Evolutionary conservation across 1,284 basidiomycete species (phyloP).

Genomic region (Trichosporon asahii): DNA sequence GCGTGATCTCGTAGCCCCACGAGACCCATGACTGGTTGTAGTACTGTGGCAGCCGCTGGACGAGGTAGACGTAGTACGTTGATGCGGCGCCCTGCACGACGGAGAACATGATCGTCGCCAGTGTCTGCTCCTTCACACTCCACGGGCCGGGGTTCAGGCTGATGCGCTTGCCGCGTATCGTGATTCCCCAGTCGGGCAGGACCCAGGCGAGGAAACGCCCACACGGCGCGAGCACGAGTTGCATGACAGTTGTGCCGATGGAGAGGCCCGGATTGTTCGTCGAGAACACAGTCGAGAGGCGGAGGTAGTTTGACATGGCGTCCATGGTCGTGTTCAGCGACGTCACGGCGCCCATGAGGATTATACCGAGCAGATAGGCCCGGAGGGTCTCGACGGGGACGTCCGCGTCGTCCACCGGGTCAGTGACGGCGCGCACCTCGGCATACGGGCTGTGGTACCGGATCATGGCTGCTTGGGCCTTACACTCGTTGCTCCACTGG

Average conservation of each 20-base stretch:
- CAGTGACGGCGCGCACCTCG: conserved; percentile 21
- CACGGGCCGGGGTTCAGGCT: conserved; percentile 33
- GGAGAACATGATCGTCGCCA: conserved; percentile 11
- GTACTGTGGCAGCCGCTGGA: conserved; percentile 6
- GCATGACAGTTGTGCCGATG: conserved; percentile 10
- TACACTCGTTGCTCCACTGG: conserved; percentile 14
- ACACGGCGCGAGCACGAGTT: conserved; percentile 13
- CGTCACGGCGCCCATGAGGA: conserved; percentile 13
- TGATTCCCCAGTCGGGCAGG: conserved; percentile 22
- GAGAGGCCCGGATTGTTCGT: conserved; percentile 17
- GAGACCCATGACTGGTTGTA: conserved; percentile 11
- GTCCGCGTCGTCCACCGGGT: conserved; percentile 17
- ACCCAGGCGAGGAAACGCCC: conserved; percentile 1
- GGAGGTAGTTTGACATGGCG: background rate
- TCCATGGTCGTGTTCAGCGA: conserved; percentile 12
- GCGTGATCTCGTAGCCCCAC: conserved; percentile 12
- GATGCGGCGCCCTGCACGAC: conserved; percentile 1
- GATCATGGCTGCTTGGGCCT: conserved; percentile 3
- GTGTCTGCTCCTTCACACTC: conserved; percentile 31
- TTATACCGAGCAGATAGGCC: conserved; percentile 17
- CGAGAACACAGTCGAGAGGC: conserved; percentile 10
- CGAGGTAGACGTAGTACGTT: conserved; percentile 13
- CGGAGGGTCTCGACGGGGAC: conserved; percentile 19
- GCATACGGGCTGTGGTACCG: conserved; percentile 18
- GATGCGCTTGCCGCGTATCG: conserved; percentile 13